phyloP scores from a whole-genome alignment of 2,329 filamentous ascomycete genomes.

The Hypomyces rosellus region DNA sequence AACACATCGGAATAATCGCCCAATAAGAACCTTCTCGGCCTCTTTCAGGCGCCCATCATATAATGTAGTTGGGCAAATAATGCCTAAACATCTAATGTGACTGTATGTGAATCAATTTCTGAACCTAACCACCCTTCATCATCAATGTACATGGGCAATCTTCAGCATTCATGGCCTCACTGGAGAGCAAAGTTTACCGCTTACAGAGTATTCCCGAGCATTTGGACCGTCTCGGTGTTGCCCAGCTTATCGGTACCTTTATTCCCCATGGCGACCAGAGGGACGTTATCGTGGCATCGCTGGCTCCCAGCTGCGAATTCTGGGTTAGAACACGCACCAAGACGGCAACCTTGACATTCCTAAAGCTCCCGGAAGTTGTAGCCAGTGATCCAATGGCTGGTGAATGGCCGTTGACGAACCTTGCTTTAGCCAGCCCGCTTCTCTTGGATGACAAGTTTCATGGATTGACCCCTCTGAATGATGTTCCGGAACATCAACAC shows the following conservation, averaged over 20 bases:
- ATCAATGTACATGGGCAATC: not conserved
- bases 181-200: slow-evolving; percentile 1
- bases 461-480: slow-evolving; percentile 5
- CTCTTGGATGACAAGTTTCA: slow-evolving; percentile 1
- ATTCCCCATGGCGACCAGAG: not conserved
- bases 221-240: not conserved
- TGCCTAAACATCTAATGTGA: too few relatives aligned
- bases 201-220: not conserved
- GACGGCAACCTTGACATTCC: not conserved
- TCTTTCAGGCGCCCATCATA: too few relatives aligned
- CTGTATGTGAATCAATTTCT: too few relatives aligned
- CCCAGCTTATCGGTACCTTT: not conserved
- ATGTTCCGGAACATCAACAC: not conserved
- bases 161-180: not conserved
- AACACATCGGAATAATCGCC: too few relatives aligned
- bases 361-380: not conserved
- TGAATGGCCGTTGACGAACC: not conserved
- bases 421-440: not conserved
- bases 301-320: not conserved
- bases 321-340: not conserved
- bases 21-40: too few relatives aligned
- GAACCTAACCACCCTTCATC: too few relatives aligned
- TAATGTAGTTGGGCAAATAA: too few relatives aligned
- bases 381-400: not conserved
- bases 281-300: slow-evolving; percentile 1